These are phyloP conservation scores for Boletus reticuloceps DNA, from an alignment of 768 basidiomycete genomes.

Conservation along the genomic window DNA sequence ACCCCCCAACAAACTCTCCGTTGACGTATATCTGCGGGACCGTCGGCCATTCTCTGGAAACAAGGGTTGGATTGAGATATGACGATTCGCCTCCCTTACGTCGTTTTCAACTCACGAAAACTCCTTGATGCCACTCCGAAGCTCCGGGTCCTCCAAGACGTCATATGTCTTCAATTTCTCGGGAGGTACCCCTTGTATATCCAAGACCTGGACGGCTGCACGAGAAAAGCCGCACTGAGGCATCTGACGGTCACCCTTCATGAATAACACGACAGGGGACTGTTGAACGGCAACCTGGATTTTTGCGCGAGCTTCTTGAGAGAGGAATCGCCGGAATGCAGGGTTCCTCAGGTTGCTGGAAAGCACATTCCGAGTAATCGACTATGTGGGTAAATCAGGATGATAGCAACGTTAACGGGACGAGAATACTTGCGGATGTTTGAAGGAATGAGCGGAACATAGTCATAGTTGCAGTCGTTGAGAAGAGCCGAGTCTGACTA, in stretches of 20 bases:
- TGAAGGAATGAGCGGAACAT: conserved; percentile 19
- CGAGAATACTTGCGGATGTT: conserved; percentile 10
- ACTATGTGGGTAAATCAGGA: conserved; percentile 2
- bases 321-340: conserved; percentile 46
- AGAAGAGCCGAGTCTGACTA: background rate
- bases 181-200: conserved; percentile 72
- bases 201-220: conserved; percentile 88
- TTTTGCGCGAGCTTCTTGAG: conserved; percentile 56
- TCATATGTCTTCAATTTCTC: conserved; percentile 90
- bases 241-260: conserved; percentile 89
- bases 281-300: conserved; percentile 73
- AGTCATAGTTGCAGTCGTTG: too few relatives aligned
- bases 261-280: conserved; percentile 90
- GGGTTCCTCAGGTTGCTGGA: conserved; percentile 7
- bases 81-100: background rate
- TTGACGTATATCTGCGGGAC: conserved; percentile 94
- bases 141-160: conserved; percentile 81
- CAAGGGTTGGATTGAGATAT: background rate
- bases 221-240: conserved; percentile 97
- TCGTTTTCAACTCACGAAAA: conserved; percentile 76
- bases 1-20: conserved; percentile 95
- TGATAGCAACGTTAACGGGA: too few relatives aligned
- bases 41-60: conserved; percentile 90
- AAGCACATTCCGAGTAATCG: conserved; percentile 8
- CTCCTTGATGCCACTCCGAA: conserved; percentile 88